Conservation (phyloP, 2,329 filamentous ascomycete species). For the Pseudogymnoascus sp. region DNA sequence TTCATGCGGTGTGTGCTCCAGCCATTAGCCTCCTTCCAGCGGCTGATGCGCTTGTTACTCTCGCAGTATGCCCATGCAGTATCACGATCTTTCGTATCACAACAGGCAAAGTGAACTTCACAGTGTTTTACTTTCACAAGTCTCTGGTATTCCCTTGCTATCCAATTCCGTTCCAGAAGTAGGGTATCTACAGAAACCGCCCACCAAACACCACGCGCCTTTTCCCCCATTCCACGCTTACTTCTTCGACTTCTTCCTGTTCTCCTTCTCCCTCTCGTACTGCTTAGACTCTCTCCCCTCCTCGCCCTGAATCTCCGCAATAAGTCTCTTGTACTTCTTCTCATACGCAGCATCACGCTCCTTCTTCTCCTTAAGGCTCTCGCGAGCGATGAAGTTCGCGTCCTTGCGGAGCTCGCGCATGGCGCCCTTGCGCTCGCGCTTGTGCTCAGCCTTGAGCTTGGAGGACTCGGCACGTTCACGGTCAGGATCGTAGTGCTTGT, state of each 20-base stretch:
- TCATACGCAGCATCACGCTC: constrained; percentile 89
- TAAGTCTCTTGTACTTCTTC: constrained; percentile 85
- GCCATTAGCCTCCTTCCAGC: neutral
- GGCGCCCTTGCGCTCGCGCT: constrained; percentile 90
- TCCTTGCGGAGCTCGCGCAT: constrained; percentile 93
- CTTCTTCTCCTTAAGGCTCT: constrained; percentile 88
- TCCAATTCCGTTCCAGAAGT: neutral
- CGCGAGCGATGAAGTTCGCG: constrained; percentile 83
- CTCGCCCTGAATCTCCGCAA: constrained; percentile 92
- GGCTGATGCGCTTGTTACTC: neutral
- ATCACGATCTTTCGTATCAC: neutral
- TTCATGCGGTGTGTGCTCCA: neutral
- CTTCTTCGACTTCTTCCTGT: constrained; percentile 60
- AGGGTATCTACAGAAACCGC: constrained; percentile 7
- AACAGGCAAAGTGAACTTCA: neutral
- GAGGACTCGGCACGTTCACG: constrained; percentile 77
- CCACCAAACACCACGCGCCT: neutral
- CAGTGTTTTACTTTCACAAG: neutral
- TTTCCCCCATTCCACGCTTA: constrained; percentile 13
- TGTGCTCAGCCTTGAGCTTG: constrained; percentile 84
- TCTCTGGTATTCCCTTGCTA: neutral
- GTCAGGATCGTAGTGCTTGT: constrained; percentile 95
- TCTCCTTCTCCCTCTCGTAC: constrained; percentile 80
- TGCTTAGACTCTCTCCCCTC: constrained; percentile 80
- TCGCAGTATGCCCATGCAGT: neutral